Conservation (phyloP, 2,329 filamentous ascomycete genomes). For the Hymenoscyphus linearis region DNA sequence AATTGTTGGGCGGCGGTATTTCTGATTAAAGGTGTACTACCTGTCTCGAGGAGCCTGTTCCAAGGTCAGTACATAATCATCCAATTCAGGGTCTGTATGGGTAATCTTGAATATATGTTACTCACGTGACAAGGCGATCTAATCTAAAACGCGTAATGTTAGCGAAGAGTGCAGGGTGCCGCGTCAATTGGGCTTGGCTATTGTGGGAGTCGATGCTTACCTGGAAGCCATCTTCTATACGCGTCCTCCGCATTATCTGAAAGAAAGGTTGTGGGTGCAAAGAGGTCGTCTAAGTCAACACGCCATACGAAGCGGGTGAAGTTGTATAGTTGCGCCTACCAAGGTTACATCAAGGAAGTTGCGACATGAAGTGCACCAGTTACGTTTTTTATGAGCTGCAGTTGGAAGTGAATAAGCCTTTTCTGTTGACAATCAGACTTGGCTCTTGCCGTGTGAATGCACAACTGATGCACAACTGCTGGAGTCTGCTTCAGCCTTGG, state of each 20-base stretch:
- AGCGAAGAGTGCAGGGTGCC: conserved; percentile 13
- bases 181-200: background rate
- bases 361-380: background rate
- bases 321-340: background rate
- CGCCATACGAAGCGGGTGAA: background rate
- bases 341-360: background rate
- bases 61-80: conserved; percentile 15
- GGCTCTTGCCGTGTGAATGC: background rate
- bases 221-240: conserved; percentile 32
- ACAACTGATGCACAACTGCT: no score
- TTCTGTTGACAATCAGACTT: background rate
- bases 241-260: conserved; percentile 23
- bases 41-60: conserved; percentile 84
- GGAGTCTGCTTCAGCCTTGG: background rate
- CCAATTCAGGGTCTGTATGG: background rate
- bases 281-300: conserved; percentile 13
- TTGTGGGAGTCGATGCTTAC: conserved; percentile 22
- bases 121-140: conserved; percentile 82
- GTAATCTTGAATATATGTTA: conserved; percentile 27
- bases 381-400: background rate
- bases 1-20: conserved; percentile 96
- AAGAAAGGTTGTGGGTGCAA: conserved; percentile 7
- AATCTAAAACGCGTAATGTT: conserved; percentile 48
- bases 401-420: background rate
- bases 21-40: conserved; percentile 90